Evolutionary conservation across 495 filamentous ascomycete genomes (phyloP).

Genomic region (Lineolata rhizophorae): DNA sequence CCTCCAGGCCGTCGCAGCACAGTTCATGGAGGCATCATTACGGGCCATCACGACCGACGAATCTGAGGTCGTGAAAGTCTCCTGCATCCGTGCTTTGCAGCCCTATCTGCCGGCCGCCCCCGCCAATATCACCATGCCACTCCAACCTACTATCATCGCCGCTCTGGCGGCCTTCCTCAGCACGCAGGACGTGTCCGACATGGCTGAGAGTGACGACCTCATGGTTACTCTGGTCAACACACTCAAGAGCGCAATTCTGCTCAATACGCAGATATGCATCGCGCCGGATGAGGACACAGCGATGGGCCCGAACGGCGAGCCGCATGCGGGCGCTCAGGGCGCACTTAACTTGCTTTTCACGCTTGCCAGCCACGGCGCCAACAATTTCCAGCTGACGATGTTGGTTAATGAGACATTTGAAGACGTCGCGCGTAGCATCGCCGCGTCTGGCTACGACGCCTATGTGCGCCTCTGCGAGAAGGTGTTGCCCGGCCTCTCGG

Average conservation of each 20-base stretch:
- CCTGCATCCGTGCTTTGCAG: constrained; percentile 75
- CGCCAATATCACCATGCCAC: constrained; percentile 26
- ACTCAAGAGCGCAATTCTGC: constrained; percentile 56
- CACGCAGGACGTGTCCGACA: constrained; percentile 55
- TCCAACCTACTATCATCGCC: constrained; percentile 52
- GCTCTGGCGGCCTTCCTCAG: constrained; percentile 60
- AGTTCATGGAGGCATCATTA: constrained; percentile 54
- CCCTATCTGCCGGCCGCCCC: constrained; percentile 46
- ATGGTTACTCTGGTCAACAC: constrained; percentile 80
- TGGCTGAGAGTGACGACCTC: constrained; percentile 72
- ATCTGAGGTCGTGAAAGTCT: constrained; percentile 74
- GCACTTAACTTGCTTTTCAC: constrained; percentile 68
- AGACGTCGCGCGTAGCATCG: constrained; percentile 49
- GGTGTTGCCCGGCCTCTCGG: constrained; percentile 67
- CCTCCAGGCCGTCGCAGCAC: constrained; percentile 28
- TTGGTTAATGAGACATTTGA: constrained; percentile 81
- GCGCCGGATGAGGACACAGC: too few relatives aligned
- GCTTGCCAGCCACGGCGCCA: constrained; percentile 67
- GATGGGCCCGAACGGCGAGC: too few relatives aligned
- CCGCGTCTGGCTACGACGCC: constrained; percentile 36
- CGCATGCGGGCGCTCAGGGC: too few relatives aligned
- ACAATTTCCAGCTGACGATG: constrained; percentile 66
- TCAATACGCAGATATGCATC: constrained; percentile 51
- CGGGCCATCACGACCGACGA: constrained; percentile 51
- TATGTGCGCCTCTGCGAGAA: constrained; percentile 71